These are phyloP conservation scores for Cyclotella atomus DNA, from an alignment of 108 stramenopile genomes.

Conservation along the genomic window DNA sequence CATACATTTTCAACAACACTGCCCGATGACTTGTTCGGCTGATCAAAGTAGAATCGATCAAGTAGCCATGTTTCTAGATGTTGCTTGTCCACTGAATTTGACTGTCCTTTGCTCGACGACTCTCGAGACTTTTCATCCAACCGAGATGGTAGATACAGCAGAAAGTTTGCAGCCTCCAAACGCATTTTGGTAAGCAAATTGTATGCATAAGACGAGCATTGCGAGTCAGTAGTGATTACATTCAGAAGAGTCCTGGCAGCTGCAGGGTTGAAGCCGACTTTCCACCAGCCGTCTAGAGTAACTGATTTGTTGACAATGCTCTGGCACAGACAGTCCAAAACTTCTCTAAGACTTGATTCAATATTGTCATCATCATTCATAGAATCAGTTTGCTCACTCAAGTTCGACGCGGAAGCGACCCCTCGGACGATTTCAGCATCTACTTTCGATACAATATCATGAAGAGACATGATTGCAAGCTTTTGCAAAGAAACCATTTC, in stretches of 20 bases:
- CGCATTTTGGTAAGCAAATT: constrained; percentile 31
- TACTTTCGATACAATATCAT: constrained; percentile 39
- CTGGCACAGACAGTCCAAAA: constrained; percentile 32
- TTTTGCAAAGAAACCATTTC: constrained; percentile 50
- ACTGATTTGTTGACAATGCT: constrained; percentile 44
- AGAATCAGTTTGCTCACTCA: neutral
- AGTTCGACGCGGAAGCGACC: constrained; percentile 22
- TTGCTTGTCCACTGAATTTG: constrained; percentile 27
- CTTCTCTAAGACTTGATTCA: constrained; percentile 12
- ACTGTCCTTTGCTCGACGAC: neutral
- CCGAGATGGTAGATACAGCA: constrained; percentile 41
- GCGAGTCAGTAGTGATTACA: constrained; percentile 31
- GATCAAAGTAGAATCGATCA: constrained; percentile 56
- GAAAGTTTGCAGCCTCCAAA: constrained; percentile 53
- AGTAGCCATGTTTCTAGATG: constrained; percentile 49
- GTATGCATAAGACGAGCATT: constrained; percentile 39
- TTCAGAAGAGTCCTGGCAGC: constrained; percentile 68
- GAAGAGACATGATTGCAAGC: constrained; percentile 37
- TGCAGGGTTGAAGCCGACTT: constrained; percentile 62
- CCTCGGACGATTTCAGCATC: constrained; percentile 15
- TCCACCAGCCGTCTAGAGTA: constrained; percentile 60
- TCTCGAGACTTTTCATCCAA: constrained; percentile 39
- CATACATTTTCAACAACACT: constrained; percentile 47
- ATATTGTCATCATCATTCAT: neutral
- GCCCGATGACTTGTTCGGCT: constrained; percentile 32